These are phyloP conservation scores for Aspergillus chevalieri DNA, from an alignment of 2,329 filamentous ascomycete genomes.

Conservation along the genomic window DNA sequence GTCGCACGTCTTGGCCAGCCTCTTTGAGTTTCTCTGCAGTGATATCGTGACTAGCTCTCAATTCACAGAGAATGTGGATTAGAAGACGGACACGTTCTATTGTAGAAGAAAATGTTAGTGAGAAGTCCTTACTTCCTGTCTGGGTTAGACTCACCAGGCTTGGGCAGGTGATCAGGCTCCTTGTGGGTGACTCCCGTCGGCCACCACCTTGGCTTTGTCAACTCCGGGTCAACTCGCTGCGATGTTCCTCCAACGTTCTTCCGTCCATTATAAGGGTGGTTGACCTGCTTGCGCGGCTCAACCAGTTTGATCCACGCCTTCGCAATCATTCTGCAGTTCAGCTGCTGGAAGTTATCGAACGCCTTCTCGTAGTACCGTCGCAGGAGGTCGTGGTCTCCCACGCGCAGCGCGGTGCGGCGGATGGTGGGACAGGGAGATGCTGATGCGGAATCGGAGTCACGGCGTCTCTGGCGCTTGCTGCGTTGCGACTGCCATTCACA, in stretches of 20 bases:
- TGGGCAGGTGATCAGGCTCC: conserved; percentile 42
- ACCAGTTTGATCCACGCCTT: conserved; percentile 40
- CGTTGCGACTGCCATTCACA: conserved; percentile 26
- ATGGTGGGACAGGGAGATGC: conserved; percentile 15
- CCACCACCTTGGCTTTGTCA: conserved; percentile 38
- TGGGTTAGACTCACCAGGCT: conserved; percentile 27
- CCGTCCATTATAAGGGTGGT: conserved; percentile 41
- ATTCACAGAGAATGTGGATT: conserved; percentile 35
- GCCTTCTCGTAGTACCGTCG: conserved; percentile 33
- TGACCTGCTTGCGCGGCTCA: conserved; percentile 40
- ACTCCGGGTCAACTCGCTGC: conserved; percentile 30
- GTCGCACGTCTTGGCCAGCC: conserved; percentile 34
- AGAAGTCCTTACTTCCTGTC: background rate
- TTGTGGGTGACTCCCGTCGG: conserved; percentile 35
- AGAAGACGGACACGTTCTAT: conserved; percentile 35
- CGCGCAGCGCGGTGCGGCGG: conserved; percentile 21
- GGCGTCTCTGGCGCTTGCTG: conserved; percentile 21
- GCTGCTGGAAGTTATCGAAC: conserved; percentile 36
- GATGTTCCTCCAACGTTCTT: conserved; percentile 12
- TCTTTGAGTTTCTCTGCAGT: conserved; percentile 34
- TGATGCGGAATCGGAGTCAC: conserved; percentile 13
- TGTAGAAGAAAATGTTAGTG: conserved; percentile 8
- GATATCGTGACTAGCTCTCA: conserved; percentile 29
- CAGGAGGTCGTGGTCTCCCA: conserved; percentile 22
- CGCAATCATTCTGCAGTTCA: conserved; percentile 36